Percentiles rank a stretch among this genome's conserved stretches.
These are phyloP conservation scores for Wickerhamomyces sp. DNA, from an alignment of 1,139 yeast species.

Conservation along the genomic window DNA sequence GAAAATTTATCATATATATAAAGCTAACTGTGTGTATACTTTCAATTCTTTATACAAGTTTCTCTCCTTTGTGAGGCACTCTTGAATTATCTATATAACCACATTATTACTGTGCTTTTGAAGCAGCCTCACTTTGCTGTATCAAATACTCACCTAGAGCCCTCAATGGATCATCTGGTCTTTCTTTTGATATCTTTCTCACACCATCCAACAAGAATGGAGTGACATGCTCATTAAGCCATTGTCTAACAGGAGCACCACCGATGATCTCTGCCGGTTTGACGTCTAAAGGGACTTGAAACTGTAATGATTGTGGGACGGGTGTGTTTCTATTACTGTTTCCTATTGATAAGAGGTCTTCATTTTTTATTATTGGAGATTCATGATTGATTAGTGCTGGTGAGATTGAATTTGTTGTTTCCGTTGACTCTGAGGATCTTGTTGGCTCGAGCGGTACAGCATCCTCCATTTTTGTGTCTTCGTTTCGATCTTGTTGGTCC, in stretches of 20 bases:
- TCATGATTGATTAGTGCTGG: not conserved
- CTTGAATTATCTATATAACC: conserved; percentile 19
- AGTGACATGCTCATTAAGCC: conserved; percentile 70
- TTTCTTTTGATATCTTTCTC: conserved; percentile 48
- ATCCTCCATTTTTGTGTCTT: too few relatives aligned
- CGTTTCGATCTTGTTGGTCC: too few relatives aligned
- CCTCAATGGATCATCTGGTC: conserved; percentile 66
- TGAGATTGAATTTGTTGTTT: too few relatives aligned
- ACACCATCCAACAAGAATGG: conserved; percentile 65
- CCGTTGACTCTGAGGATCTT: too few relatives aligned
- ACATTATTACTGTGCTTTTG: too few relatives aligned
- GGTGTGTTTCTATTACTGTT: conserved; percentile 10
- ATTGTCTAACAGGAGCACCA: conserved; percentile 77
- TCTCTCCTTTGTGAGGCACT: too few relatives aligned
- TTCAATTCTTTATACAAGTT: not conserved
- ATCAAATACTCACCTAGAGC: conserved; percentile 70
- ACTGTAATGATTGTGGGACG: conserved; percentile 12
- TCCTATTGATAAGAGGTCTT: conserved; percentile 1
- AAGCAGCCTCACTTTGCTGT: conserved; percentile 33
- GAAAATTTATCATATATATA: not conserved
- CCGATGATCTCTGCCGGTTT: conserved; percentile 54
- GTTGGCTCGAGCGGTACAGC: too few relatives aligned
- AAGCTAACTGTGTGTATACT: not conserved
- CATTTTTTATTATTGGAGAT: conserved; percentile 4
- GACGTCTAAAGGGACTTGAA: conserved; percentile 15